These are phyloP conservation scores for Isoetes engelmannii DNA, from an alignment of 83 land plant species.

Conservation along the genomic window DNA sequence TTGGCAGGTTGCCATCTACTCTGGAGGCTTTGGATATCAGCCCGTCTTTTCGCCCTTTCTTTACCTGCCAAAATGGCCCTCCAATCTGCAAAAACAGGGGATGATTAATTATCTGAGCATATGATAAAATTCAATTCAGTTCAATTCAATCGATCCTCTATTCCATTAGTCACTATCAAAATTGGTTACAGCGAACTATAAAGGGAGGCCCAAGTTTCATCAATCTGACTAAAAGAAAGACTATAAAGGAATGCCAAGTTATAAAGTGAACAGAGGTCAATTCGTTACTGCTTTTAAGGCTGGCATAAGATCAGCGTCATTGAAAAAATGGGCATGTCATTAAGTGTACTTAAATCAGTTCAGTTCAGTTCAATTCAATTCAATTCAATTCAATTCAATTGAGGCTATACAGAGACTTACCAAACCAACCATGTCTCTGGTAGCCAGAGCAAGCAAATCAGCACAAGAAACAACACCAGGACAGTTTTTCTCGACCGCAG, in stretches of 20 bases:
- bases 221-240: neutral
- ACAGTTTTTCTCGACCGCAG: constrained; percentile 41
- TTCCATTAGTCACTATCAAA: constrained; percentile 8
- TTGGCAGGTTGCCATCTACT: constrained; percentile 42
- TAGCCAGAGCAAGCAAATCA: constrained; percentile 58
- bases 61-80: constrained; percentile 23
- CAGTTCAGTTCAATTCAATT: constrained; percentile 1
- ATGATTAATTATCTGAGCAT: constrained; percentile 15
- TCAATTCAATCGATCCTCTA: neutral
- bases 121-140: constrained; percentile 10
- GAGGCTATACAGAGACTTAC: constrained; percentile 32
- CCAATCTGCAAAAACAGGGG: constrained; percentile 23
- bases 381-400: constrained; percentile 4
- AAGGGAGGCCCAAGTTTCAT: neutral
- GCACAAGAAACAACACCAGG: constrained; percentile 64
- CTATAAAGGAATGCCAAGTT: neutral
- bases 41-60: constrained; percentile 42
- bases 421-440: constrained; percentile 44
- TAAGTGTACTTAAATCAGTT: neutral
- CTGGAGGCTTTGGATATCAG: constrained; percentile 14
- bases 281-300: neutral
- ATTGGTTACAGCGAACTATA: neutral
- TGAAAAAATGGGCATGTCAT: too few species aligned
- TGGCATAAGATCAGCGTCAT: neutral
- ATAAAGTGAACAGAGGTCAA: neutral